Evolutionary conservation across 2,329 filamentous ascomycete species (phyloP), one percentile per base, ranked within the genome.

Genomic region (Penicillium sp.): DNA sequence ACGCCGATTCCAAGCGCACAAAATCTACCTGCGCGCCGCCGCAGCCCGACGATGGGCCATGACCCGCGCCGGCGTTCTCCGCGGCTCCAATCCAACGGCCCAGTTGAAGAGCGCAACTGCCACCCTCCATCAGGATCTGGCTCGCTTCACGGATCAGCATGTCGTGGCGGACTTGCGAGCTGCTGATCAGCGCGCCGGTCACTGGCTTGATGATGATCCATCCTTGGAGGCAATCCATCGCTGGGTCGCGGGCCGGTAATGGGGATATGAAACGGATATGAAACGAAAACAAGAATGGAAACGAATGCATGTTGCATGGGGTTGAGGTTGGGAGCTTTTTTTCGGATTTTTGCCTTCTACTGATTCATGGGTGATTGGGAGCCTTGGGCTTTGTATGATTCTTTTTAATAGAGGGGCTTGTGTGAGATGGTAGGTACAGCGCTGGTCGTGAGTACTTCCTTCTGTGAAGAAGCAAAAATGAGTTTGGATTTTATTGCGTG

Each of bases 121-220:
- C 37, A 75, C 77, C 6, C 57, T 62, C 5, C 38, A 48, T 50
- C 66, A 87, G 82, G 85, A 87, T 69, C 74, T 87, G 45, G 75
- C 77, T 15, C 76, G 78, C 27, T 78, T 87, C 60, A 86, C 84
- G 15, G 83, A 87, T 62, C 76, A 79, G 46, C 76, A 82, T 61
- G 81, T 87, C 48, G 77, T 84, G 51, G 76, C 80, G 56, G 81
- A 82, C 31, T 78, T 87, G 19, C 80, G 81, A 60, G 74, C 78
- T 27, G 80, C 82, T 41, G 85, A 87, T 66, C 66, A 75, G 43
- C 74, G 80, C 42, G 82, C 84, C 62, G 82, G 83, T 40, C 85
- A 86, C 73, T 88, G 85, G 84, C 75, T 86, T 45, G 73, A 75
- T 38, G 85, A 88, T 60, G 85, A 87, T 66, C 85, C 85, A 4